phyloP scores from a whole-genome alignment of 352 stramenopile genomes.

The Phytophthora palmivora region DNA sequence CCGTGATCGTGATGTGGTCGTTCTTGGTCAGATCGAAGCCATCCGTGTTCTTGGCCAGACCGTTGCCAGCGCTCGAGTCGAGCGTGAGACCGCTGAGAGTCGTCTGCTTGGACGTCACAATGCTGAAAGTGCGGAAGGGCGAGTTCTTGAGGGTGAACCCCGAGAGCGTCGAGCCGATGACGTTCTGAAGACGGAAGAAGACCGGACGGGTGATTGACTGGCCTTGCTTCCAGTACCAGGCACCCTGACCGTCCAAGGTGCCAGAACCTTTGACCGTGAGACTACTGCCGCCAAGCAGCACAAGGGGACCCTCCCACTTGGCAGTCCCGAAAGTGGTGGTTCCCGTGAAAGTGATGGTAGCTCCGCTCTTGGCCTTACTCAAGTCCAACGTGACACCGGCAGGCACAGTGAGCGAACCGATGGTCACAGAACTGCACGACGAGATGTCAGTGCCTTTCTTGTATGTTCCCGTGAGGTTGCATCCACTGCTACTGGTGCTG shows the following conservation, averaged over 20 bases:
- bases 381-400: constrained; percentile 30
- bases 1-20: constrained; percentile 16
- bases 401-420: constrained; percentile 21
- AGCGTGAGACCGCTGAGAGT: constrained; percentile 14
- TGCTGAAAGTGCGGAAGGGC: constrained; percentile 32
- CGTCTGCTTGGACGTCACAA: constrained; percentile 27
- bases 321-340: constrained; percentile 42
- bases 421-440: constrained; percentile 30
- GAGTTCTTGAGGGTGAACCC: constrained; percentile 43
- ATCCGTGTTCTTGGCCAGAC: constrained; percentile 20
- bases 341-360: constrained; percentile 35
- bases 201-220: constrained; percentile 21
- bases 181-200: constrained; percentile 19
- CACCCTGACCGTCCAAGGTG: constrained; percentile 39
- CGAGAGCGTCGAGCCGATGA: constrained; percentile 25
- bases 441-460: constrained; percentile 38
- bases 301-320: constrained; percentile 38
- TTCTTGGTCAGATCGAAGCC: constrained; percentile 20
- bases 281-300: constrained; percentile 26
- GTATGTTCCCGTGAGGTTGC: constrained; percentile 36
- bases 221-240: constrained; percentile 44
- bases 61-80: constrained; percentile 15
- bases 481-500: constrained; percentile 10
- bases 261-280: constrained; percentile 31
- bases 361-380: constrained; percentile 29